Conservation (phyloP, 2,329 filamentous ascomycete genomes). For the Paraphoma chrysanthemicola region DNA sequence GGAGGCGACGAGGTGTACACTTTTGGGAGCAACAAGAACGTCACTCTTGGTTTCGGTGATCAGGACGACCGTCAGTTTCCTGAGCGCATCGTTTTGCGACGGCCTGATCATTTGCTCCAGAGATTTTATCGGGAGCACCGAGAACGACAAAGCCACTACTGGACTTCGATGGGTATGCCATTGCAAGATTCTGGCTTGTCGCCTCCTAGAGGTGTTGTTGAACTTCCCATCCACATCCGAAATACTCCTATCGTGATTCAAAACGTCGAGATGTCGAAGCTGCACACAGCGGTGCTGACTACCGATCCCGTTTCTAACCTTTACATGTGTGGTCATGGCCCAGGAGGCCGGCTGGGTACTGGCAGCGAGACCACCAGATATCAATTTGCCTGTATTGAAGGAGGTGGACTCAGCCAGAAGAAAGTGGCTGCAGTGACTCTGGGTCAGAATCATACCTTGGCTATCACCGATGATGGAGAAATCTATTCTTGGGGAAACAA, state of each 20-base stretch:
- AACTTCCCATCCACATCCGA: constrained; percentile 75
- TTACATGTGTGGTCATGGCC: constrained; percentile 90
- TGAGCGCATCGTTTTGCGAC: constrained; percentile 77
- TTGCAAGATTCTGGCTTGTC: constrained; percentile 26
- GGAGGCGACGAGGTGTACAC: constrained; percentile 86
- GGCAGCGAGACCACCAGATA: constrained; percentile 92
- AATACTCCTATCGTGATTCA: constrained; percentile 77
- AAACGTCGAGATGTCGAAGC: constrained; percentile 86
- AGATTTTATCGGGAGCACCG: constrained; percentile 76
- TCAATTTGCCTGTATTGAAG: constrained; percentile 81
- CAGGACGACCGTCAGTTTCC: constrained; percentile 94
- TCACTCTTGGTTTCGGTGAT: constrained; percentile 92
- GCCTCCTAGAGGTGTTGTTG: constrained; percentile 51
- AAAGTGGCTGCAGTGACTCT: constrained; percentile 80
- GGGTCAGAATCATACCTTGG: constrained; percentile 90
- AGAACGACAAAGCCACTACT: constrained; percentile 52
- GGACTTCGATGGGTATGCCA: constrained; percentile 45
- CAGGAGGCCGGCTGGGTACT: constrained; percentile 85
- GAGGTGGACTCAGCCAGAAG: constrained; percentile 74
- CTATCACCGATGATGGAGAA: constrained; percentile 83
- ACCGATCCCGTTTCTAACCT: constrained; percentile 87
- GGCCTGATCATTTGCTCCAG: constrained; percentile 78
- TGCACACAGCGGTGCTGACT: constrained; percentile 89
- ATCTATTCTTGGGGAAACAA: constrained; percentile 96
- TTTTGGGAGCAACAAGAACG: constrained; percentile 96